phyloP scores from a whole-genome alignment of 2,329 filamentous ascomycete genomes.

The Setomelanomma holmii region DNA sequence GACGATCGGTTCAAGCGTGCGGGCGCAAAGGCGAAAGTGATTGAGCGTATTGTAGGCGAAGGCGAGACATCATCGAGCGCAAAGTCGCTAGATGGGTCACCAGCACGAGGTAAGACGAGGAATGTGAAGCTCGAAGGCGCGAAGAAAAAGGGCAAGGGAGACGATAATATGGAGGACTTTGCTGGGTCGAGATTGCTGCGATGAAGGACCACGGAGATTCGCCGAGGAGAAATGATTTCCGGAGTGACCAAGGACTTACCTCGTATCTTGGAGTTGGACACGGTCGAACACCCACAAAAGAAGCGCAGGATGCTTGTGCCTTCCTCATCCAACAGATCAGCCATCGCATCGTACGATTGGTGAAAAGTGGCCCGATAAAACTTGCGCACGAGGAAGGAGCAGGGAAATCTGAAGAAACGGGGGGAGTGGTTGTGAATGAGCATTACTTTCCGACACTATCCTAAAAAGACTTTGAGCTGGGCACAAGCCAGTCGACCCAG shows the following conservation, averaged over 20 bases:
- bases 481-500: slow-evolving; percentile 26
- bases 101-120: slow-evolving; percentile 21
- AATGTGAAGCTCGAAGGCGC: slow-evolving; percentile 23
- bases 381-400: neutral
- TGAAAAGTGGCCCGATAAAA: neutral
- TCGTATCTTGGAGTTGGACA: no score
- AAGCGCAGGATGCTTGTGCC: no score
- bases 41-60: slow-evolving; percentile 72
- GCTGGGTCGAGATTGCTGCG: slow-evolving; percentile 35
- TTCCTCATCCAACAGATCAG: no score
- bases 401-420: slow-evolving; percentile 3
- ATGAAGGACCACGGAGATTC: slow-evolving; percentile 10
- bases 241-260: no score
- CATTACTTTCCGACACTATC: slow-evolving; percentile 36
- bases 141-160: slow-evolving; percentile 25
- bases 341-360: neutral
- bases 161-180: slow-evolving; percentile 46
- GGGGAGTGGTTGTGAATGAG: slow-evolving; percentile 19
- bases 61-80: neutral
- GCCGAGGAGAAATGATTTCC: no score
- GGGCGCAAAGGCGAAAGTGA: slow-evolving; percentile 81
- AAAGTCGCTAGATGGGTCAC: slow-evolving; percentile 39
- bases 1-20: slow-evolving; percentile 88
- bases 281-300: no score
- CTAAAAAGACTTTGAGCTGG: slow-evolving; percentile 28